These are phyloP conservation scores for Tolypocladium nubicola DNA, from an alignment of 2,329 filamentous ascomycete species.

Conservation along the genomic window DNA sequence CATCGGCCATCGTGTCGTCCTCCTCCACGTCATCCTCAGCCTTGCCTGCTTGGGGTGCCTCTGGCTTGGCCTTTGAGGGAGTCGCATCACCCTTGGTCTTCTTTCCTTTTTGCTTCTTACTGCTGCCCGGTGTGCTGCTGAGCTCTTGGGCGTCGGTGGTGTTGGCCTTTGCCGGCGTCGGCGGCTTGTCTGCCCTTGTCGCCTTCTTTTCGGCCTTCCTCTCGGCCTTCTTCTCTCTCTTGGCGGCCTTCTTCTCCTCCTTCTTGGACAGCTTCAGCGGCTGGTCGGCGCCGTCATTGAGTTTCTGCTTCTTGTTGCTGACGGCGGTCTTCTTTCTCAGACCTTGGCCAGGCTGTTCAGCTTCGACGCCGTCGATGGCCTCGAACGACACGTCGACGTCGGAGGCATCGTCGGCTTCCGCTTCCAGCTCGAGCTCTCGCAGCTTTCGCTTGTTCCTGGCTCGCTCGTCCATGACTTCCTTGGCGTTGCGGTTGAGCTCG, in stretches of 20 bases:
- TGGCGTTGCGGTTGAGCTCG: conserved; percentile 67
- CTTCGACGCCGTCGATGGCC: conserved; percentile 41
- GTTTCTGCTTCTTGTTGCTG: conserved; percentile 48
- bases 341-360: conserved; percentile 54
- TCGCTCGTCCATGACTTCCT: conserved; percentile 83
- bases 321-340: conserved; percentile 36
- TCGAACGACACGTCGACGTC: conserved; percentile 34
- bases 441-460: conserved; percentile 72
- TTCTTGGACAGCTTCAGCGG: conserved; percentile 38
- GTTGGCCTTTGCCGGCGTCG: conserved; percentile 8
- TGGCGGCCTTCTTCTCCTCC: conserved; percentile 41
- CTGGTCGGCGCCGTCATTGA: conserved; percentile 23
- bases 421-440: conserved; percentile 46
- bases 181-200: conserved; percentile 14
- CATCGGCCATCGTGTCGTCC: background rate
- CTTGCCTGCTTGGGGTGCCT: background rate
- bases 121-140: conserved; percentile 9
- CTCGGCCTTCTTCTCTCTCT: conserved; percentile 32
- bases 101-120: conserved; percentile 15
- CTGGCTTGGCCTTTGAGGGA: conserved; percentile 8
- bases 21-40: conserved; percentile 6
- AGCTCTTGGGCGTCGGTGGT: conserved; percentile 5
- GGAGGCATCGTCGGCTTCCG: conserved; percentile 31
- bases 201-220: conserved; percentile 18
- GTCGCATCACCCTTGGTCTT: conserved; percentile 9